These are phyloP conservation scores for Danielozyma ontarioensis DNA, from an alignment of 805 yeast genomes.

Conservation along the genomic window DNA sequence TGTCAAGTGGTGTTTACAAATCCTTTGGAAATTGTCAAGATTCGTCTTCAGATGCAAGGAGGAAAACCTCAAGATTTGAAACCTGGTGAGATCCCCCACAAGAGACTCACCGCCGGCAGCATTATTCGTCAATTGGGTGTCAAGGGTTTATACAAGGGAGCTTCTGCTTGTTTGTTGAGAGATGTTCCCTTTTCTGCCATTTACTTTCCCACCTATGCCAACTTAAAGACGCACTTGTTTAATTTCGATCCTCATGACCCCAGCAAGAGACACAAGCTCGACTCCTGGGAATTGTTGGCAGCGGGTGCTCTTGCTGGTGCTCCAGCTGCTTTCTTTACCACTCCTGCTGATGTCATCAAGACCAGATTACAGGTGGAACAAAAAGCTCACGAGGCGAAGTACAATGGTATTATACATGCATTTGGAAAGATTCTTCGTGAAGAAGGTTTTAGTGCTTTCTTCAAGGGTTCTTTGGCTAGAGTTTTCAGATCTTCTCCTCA, in stretches of 20 bases:
- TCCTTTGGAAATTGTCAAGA: constrained; percentile 93
- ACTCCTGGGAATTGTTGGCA: constrained; percentile 75
- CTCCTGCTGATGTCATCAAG: constrained; percentile 95
- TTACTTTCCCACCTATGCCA: constrained; percentile 95
- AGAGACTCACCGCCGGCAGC: constrained; percentile 53
- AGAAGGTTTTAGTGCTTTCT: constrained; percentile 82
- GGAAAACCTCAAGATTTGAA: constrained; percentile 33
- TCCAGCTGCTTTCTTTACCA: constrained; percentile 94
- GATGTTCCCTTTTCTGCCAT: constrained; percentile 97
- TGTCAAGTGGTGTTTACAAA: constrained; percentile 96
- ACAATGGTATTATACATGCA: constrained; percentile 75
- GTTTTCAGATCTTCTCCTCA: constrained; percentile 95
- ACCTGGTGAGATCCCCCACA: constrained; percentile 38
- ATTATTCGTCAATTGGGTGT: constrained; percentile 78
- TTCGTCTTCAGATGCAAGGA: constrained; percentile 91
- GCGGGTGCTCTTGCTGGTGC: constrained; percentile 97
- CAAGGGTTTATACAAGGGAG: constrained; percentile 86
- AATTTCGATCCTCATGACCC: constrained; percentile 72
- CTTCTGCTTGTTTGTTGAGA: constrained; percentile 82
- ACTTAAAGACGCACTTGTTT: constrained; percentile 76
- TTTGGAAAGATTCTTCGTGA: constrained; percentile 66
- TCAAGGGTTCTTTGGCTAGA: constrained; percentile 96
- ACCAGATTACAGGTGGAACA: constrained; percentile 88
- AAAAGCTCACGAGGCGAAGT: constrained; percentile 69
- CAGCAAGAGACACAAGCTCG: constrained; percentile 52